A percentile compares a stretch with the other conserved stretches of the same genome.
Conservation (phyloP, 176 grass and related monocot genomes). For the Eremochloa ophiuroides region DNA sequence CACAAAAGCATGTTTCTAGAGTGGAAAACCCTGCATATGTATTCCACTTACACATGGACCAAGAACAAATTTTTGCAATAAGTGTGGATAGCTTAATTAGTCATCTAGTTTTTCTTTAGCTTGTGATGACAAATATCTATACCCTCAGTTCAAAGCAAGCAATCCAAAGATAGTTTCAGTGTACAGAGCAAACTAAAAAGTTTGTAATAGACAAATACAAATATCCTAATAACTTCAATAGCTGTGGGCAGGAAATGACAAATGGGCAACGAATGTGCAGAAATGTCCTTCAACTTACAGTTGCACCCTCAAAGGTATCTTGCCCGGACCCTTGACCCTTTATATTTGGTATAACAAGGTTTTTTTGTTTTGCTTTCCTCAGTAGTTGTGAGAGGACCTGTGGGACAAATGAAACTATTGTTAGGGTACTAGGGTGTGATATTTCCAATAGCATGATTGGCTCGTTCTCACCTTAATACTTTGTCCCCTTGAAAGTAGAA, state of each 20-base stretch:
- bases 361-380: conserved; percentile 90
- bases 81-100: background rate
- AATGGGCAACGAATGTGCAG: background rate
- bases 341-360: conserved; percentile 97
- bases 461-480: conserved; percentile 78
- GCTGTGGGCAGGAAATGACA: background rate
- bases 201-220: background rate
- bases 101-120: conserved; percentile 2
- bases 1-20: background rate
- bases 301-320: conserved; percentile 96
- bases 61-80: background rate
- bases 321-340: conserved; percentile 82
- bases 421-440: conserved; percentile 23
- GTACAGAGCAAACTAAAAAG: background rate
- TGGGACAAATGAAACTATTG: conserved; percentile 18
- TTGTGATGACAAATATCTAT: background rate
- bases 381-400: conserved; percentile 97
- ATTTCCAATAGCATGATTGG: conserved; percentile 3
- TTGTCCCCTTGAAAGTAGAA: conserved; percentile 92
- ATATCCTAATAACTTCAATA: conserved; percentile 6
- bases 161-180: conserved; percentile 4
- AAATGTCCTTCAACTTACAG: conserved; percentile 63
- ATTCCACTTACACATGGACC: background rate
- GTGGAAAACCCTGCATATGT: background rate
- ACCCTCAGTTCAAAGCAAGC: conserved; percentile 11